Base-by-base conservation (phyloP, 305 asterid species). In the Striga hermonthica region DNA sequence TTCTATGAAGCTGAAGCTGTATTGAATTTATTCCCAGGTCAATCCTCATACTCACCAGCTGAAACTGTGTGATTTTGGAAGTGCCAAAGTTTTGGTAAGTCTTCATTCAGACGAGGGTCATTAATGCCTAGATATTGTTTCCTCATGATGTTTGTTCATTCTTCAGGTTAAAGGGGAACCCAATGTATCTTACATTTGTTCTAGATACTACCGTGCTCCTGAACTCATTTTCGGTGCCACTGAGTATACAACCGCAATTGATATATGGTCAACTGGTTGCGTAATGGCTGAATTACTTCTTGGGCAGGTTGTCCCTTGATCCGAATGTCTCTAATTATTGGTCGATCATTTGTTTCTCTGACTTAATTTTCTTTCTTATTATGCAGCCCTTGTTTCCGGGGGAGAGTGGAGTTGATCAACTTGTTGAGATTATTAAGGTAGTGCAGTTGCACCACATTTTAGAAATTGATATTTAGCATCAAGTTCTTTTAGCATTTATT, bases 151-250 rank as follows among this genome's bases (percentile, higher is more conserved):
- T 58, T 64, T 16, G 60, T 68, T 66, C 47, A 62, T 65, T 72
- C 68, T 62, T 75, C 81, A 92, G 97, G 96, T 90, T 76, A 89
- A 85, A 85, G 98, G 98, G 70, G 98, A 91, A 69, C 96, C 98
- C 62, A 91, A 91, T 74, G 95, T 91, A 54, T 91, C 98, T 59
- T 91, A 89, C 69, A 91, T 89, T 66, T 91, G 98, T 76, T 91
- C 98, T 37, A 84, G 98, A 83, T 89, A 90, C 76, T 92, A 92
- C 72, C 97, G 97, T 57, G 97, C 98, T 69, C 97, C 98, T 68
- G 98, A 92, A 80, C 98, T 92, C 77, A 86, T 92, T 76, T 87
- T 92, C 68, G 98, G 98, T 72, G 97, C 98, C 70, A 87, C 97
- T 57, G 97, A 89, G 73, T 92, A 92, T 79, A 90, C 97, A 63